Conservation (phyloP, 2,329 filamentous ascomycete species). For the Lachnum nothofagi region DNA sequence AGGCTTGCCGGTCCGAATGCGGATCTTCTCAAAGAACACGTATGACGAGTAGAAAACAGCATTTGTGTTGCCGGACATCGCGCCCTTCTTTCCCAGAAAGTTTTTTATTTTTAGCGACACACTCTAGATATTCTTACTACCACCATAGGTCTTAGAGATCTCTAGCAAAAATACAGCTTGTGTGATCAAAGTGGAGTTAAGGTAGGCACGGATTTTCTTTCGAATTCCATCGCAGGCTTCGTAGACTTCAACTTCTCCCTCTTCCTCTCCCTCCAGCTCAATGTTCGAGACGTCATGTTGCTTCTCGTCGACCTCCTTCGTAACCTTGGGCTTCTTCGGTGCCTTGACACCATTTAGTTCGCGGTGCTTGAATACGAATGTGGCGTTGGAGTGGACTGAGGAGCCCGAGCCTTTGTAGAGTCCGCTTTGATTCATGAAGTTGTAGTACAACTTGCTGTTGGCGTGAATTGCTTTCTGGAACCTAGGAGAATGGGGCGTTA, state of each 20-base stretch:
- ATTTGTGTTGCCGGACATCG: conserved; percentile 43
- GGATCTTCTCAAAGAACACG: conserved; percentile 54
- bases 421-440: conserved; percentile 47
- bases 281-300: conserved; percentile 41
- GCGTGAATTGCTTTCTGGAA: conserved; percentile 39
- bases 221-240: conserved; percentile 56
- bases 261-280: conserved; percentile 43
- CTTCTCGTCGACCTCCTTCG: conserved; percentile 22
- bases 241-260: conserved; percentile 43
- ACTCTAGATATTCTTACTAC: conserved; percentile 34
- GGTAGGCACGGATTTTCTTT: conserved; percentile 49
- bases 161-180: conserved; percentile 48
- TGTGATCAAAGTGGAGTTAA: conserved; percentile 43
- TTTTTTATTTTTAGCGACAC: conserved; percentile 35
- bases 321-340: conserved; percentile 33
- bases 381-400: conserved; percentile 36
- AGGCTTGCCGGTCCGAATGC: conserved; percentile 45
- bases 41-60: conserved; percentile 50
- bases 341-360: conserved; percentile 43
- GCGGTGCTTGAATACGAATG: conserved; percentile 46
- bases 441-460: conserved; percentile 34
- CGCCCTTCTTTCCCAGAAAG: conserved; percentile 48
- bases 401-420: conserved; percentile 34
- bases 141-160: conserved; percentile 39
- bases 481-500: too few relatives aligned